Evolutionary conservation across 768 basidiomycete species (phyloP), one percentile per base, ranked within the genome.

Genomic region (Trametes cingulata): DNA sequence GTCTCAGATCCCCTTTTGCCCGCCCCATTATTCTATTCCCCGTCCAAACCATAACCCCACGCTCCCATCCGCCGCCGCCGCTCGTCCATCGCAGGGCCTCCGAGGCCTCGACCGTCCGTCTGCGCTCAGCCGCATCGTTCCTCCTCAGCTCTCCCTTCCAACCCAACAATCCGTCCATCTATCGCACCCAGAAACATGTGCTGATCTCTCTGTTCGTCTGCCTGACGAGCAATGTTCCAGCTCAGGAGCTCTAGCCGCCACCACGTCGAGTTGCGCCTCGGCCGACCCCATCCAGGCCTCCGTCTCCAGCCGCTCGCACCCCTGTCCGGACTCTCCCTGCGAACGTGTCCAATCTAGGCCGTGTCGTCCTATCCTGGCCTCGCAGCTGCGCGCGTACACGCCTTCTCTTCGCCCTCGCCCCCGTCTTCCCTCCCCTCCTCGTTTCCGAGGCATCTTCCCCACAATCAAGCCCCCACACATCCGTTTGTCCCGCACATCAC

Each of bases 1-100:
- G 45, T 51, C 47, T 53, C 58, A 57, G 56, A 57, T 48, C 62
- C 25, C 52, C 49, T 43, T 52, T 35, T 40, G 40, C 20, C 51
- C 47, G 14, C 35, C 22, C 50, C 14, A 15, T 27, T 56, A n/a
- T 47, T 24, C 17, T 29, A 15, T 42, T 41, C 15, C n/a, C 29
- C 4, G 29, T 20, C 13, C 56, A 14, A 51, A 43, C 61, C 48
- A 42, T 58, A 50, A 50, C 50, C 50, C 57, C 17, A 36, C 51
- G 12, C 9, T 2, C 40, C 7, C 50, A 6, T 40, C 27, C 42
- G 13, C n/a, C 33, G 14, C 27, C 43, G 10, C 41, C 29, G 14
- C 12, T 51, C 42, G 20, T 1, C n/a, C n/a, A n/a, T n/a, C n/a
- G n/a, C n/a, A n/a, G n/a, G n/a, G n/a, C n/a, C n/a, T n/a, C n/a